These are phyloP conservation scores for Auricularia cornea DNA, from an alignment of 768 basidiomycete genomes.

Conservation along the genomic window DNA sequence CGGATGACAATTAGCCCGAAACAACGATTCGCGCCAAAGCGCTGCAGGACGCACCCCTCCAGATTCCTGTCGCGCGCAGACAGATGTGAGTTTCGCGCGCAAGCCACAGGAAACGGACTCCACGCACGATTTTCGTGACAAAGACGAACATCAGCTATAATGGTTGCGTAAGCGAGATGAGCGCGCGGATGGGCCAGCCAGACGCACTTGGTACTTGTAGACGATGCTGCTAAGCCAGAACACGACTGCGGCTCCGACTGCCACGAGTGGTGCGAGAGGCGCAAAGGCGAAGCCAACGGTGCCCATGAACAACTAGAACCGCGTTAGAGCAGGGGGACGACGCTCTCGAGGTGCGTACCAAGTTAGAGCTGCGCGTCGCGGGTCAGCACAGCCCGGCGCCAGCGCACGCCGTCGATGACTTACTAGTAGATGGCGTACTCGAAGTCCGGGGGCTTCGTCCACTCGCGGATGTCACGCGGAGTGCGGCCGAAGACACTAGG, in stretches of 20 bases:
- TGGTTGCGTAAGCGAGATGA: conserved; percentile 23
- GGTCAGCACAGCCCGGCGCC: no score
- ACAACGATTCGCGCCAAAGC: not conserved
- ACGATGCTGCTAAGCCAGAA: conserved; percentile 51
- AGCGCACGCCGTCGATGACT: no score
- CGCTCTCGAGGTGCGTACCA: not conserved
- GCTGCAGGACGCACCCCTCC: conserved; percentile 62
- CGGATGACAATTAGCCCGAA: conserved; percentile 4
- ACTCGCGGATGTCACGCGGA: conserved; percentile 82
- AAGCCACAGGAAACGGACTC: no score
- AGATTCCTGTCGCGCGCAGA: conserved; percentile 35
- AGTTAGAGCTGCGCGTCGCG: not conserved
- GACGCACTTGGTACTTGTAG: conserved; percentile 4
- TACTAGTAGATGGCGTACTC: conserved; percentile 80
- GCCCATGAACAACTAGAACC: conserved; percentile 68
- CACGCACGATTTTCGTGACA: conserved; percentile 58
- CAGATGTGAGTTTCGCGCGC: no score
- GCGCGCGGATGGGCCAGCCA: conserved; percentile 10
- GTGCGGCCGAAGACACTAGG: conserved; percentile 60
- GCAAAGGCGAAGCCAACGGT: conserved; percentile 92
- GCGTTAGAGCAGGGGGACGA: conserved; percentile 5
- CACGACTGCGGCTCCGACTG: conserved; percentile 70
- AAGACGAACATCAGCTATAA: conserved; percentile 94
- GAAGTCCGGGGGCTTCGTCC: conserved; percentile 86
- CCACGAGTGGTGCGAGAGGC: conserved; percentile 86